Conservation (phyloP, 768 basidiomycete genomes). For the Boletus patriciae region DNA sequence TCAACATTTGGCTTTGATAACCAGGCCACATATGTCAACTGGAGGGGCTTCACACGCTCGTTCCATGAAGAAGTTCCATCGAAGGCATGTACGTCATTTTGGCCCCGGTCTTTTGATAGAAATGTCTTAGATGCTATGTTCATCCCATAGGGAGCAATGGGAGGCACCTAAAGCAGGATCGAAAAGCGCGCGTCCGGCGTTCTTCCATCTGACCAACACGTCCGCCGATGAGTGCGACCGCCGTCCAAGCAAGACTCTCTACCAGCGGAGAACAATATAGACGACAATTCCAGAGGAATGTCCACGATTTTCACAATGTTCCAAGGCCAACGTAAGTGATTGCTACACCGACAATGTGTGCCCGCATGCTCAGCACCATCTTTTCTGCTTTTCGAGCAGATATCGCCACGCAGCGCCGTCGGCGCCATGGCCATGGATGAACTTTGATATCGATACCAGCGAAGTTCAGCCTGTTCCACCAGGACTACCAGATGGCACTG, state of each 20-base stretch:
- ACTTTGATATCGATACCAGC: conserved; percentile 23
- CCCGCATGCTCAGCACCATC: not conserved
- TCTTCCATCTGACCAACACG: not conserved
- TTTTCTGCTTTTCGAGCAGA: conserved; percentile 6
- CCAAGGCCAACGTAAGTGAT: conserved; percentile 26
- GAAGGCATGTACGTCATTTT: conserved; percentile 3
- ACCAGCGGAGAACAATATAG: not conserved
- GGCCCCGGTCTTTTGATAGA: conserved; percentile 17
- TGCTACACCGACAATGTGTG: not conserved
- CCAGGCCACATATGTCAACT: too few relatives aligned
- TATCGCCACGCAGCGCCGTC: conserved; percentile 39
- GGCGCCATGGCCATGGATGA: conserved; percentile 43
- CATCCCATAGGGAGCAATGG: not conserved
- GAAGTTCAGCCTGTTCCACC: not conserved
- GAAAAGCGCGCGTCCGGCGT: not conserved
- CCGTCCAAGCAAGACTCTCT: not conserved
- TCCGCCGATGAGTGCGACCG: conserved; percentile 8
- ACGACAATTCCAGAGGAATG: not conserved
- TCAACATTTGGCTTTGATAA: too few relatives aligned
- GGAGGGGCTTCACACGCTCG: not conserved
- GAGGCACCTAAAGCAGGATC: too few relatives aligned
- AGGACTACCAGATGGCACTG: not conserved
- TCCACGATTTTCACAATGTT: conserved; percentile 7
- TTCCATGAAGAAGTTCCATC: conserved; percentile 17
- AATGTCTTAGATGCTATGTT: not conserved